A percentile compares a stretch with the other conserved stretches of the same genome.
Evolutionary conservation across 2,329 filamentous ascomycete species (phyloP).

Genomic region (Epichloe aotearoae): DNA sequence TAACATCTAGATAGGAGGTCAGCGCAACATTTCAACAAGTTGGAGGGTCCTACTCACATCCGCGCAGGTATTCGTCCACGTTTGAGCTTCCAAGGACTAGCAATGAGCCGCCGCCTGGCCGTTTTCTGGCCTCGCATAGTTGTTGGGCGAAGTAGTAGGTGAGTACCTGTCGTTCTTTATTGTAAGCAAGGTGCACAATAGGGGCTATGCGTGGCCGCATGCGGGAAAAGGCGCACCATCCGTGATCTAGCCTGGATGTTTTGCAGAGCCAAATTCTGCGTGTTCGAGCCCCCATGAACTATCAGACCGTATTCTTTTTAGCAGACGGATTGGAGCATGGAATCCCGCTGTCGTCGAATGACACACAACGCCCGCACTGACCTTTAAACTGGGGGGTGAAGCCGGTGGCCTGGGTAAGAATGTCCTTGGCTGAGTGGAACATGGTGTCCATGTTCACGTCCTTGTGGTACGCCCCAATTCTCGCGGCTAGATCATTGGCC

Average conservation of each 20-base stretch:
- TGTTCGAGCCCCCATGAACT: conserved; percentile 41
- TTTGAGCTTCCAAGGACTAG: conserved; percentile 17
- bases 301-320: neutral
- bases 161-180: neutral
- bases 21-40: neutral
- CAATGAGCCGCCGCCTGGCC: conserved; percentile 13
- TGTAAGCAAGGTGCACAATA: neutral
- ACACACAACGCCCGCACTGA: conserved; percentile 31
- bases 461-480: conserved; percentile 59
- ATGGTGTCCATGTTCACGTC: conserved; percentile 56
- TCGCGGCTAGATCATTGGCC: conserved; percentile 44
- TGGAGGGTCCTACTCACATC: neutral
- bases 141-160: conserved; percentile 33
- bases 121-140: conserved; percentile 11
- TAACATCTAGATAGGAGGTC: conserved; percentile 16
- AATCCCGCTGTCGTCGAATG: neutral
- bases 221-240: conserved; percentile 33
- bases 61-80: conserved; percentile 14
- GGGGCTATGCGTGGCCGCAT: neutral
- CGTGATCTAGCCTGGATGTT: conserved; percentile 53
- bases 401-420: conserved; percentile 43
- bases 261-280: conserved; percentile 50
- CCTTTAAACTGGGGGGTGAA: conserved; percentile 37
- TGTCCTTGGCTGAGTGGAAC: conserved; percentile 37
- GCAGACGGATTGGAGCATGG: conserved; percentile 1